Percentiles rank a stretch among this genome's conserved stretches.
These are phyloP conservation scores for Spathaspora sp. DNA, from an alignment of 805 yeast genomes.

Conservation along the genomic window DNA sequence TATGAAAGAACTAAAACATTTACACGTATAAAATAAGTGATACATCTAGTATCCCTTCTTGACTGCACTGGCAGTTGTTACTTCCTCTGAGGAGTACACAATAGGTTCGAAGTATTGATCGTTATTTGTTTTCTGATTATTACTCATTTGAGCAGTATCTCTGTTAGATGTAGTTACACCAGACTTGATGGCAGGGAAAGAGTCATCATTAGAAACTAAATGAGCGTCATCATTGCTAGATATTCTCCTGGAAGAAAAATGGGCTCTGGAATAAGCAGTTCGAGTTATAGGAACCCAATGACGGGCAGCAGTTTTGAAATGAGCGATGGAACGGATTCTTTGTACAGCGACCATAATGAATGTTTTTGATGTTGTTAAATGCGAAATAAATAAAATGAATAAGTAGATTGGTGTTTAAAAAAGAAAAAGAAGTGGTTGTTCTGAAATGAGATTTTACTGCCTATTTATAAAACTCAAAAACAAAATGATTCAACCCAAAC, in stretches of 20 bases:
- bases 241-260: conserved; percentile 34
- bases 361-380: background rate
- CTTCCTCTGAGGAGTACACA: conserved; percentile 38
- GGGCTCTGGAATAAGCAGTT: conserved; percentile 5
- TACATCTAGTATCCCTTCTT: conserved; percentile 15
- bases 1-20: background rate
- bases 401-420: too few relatives aligned
- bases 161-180: background rate
- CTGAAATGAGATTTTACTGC: background rate
- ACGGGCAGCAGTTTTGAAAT: conserved; percentile 39
- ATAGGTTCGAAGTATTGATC: conserved; percentile 33
- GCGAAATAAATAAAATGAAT: background rate
- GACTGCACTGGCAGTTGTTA: conserved; percentile 43
- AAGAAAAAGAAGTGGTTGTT: too few relatives aligned
- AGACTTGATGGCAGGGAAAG: conserved; percentile 1
- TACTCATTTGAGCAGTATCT: background rate
- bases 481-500: background rate
- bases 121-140: background rate
- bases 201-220: conserved; percentile 34
- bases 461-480: background rate
- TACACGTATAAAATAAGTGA: background rate
- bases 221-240: conserved; percentile 29
- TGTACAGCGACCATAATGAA: conserved; percentile 18
- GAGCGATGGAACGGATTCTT: conserved; percentile 29
- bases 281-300: conserved; percentile 33